Conservation (phyloP, 164 flowering plant species). For the Chimonanthus praecox region DNA sequence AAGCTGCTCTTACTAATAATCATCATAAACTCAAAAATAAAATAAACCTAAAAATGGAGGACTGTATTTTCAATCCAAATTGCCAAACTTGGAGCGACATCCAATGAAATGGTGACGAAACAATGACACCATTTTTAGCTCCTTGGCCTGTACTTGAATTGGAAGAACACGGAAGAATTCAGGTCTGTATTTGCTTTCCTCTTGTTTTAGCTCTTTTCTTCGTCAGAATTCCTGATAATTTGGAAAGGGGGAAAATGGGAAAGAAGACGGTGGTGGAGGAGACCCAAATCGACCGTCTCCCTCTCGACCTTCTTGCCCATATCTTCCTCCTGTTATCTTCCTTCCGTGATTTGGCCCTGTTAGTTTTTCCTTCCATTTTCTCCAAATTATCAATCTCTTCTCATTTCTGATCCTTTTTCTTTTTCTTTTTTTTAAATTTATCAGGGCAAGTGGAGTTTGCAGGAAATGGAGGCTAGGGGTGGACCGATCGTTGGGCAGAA, state of each 20-base stretch:
- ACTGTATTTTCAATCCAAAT: too few relatives aligned
- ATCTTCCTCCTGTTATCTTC: conserved; percentile 47
- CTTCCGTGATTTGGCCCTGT: conserved; percentile 75
- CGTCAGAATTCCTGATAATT: too few relatives aligned
- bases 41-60: too few relatives aligned
- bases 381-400: not conserved
- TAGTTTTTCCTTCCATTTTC: not conserved
- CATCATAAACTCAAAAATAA: too few relatives aligned
- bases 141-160: too few relatives aligned
- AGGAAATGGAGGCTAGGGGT: conserved; percentile 88
- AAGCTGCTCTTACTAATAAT: too few relatives aligned
- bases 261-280: conserved; percentile 20
- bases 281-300: conserved; percentile 57
- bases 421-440: not conserved
- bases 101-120: too few relatives aligned
- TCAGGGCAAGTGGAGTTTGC: conserved; percentile 44
- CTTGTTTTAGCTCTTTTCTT: too few relatives aligned
- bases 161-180: too few relatives aligned
- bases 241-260: not conserved
- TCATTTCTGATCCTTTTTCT: not conserved
- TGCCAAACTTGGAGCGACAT: too few relatives aligned
- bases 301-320: conserved; percentile 59
- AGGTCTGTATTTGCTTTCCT: too few relatives aligned
- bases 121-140: too few relatives aligned
- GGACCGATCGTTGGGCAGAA: conserved; percentile 63